These are phyloP conservation scores for Rhodosporidiobolus odoratus DNA, from an alignment of 768 basidiomycete genomes.

Conservation along the genomic window DNA sequence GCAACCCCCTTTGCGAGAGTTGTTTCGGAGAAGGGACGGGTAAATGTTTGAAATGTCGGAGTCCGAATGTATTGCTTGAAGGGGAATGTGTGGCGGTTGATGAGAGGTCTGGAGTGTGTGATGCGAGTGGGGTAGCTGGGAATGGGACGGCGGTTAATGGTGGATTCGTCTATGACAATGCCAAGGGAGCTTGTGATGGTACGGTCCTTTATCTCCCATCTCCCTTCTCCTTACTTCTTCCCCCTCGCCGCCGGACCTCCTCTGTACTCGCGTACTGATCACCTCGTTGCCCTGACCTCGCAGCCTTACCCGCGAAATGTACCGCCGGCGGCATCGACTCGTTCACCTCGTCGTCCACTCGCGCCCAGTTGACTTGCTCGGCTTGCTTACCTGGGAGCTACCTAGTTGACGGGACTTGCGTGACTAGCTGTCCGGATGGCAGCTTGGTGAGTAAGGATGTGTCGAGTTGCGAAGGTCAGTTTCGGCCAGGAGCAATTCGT, in stretches of 20 bases:
- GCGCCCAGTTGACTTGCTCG: constrained; percentile 65
- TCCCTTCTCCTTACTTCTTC: background rate
- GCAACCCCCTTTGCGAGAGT: constrained; percentile 52
- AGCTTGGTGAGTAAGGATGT: constrained; percentile 66
- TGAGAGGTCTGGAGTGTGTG: constrained; percentile 62
- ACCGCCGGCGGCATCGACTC: constrained; percentile 68
- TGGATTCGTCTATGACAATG: constrained; percentile 70
- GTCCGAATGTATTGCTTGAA: constrained; percentile 60
- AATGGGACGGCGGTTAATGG: constrained; percentile 51
- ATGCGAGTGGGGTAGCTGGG: background rate
- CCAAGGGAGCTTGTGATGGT: constrained; percentile 80
- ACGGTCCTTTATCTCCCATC: constrained; percentile 44
- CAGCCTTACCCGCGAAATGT: constrained; percentile 78
- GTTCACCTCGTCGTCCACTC: constrained; percentile 64
- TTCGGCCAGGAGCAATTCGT: too few species aligned
- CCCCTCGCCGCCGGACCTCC: background rate
- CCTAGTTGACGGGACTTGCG: constrained; percentile 64
- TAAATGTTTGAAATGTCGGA: constrained; percentile 65
- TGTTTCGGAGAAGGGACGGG: constrained; percentile 65
- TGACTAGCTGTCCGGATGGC: constrained; percentile 65
- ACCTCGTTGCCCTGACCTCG: background rate
- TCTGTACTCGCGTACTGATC: too few species aligned
- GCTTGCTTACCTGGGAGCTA: constrained; percentile 72
- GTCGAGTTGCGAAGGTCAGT: constrained; percentile 69
- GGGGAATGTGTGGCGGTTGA: constrained; percentile 66